Conservation (phyloP, 1,284 basidiomycete genomes). For the Trichosporon faecale region DNA sequence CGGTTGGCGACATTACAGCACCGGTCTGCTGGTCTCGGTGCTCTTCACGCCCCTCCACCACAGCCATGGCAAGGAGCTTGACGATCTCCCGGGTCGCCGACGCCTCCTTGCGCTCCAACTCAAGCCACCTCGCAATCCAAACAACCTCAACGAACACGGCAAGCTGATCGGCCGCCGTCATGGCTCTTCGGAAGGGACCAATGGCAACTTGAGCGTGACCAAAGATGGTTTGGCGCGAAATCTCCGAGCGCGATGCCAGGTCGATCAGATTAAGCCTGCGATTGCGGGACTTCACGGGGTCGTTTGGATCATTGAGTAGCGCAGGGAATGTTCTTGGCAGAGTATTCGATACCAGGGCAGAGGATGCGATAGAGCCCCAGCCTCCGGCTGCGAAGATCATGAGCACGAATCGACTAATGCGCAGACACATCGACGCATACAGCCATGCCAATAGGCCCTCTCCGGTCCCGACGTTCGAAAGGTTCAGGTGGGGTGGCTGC, state of each 20-base stretch:
- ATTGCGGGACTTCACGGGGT: constrained; percentile 39
- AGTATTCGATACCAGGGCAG: constrained; percentile 63
- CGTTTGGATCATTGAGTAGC: constrained; percentile 16
- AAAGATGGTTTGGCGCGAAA: constrained; percentile 67
- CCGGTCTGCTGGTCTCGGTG: constrained; percentile 14
- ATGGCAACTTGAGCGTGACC: constrained; percentile 65
- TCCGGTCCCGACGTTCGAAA: constrained; percentile 37
- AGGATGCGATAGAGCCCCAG: constrained; percentile 76
- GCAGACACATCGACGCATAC: constrained; percentile 44
- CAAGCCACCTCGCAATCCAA: constrained; percentile 70
- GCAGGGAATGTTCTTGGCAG: constrained; percentile 55
- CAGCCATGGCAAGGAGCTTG: constrained; percentile 70
- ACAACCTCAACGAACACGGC: constrained; percentile 66
- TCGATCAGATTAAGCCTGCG: constrained; percentile 58
- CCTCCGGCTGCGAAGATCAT: constrained; percentile 80
- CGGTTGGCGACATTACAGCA: background rate
- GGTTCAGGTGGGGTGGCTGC: constrained; percentile 25
- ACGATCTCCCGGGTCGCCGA: constrained; percentile 78
- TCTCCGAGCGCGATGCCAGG: constrained; percentile 63
- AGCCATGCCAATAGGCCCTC: constrained; percentile 49
- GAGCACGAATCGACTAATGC: constrained; percentile 54
- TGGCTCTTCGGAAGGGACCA: constrained; percentile 78
- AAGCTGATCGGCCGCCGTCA: constrained; percentile 71
- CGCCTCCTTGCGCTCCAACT: constrained; percentile 78
- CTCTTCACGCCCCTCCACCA: constrained; percentile 57